Base-by-base conservation (phyloP, 352 stramenopile genomes). In the Paralagenidium karlingii region DNA sequence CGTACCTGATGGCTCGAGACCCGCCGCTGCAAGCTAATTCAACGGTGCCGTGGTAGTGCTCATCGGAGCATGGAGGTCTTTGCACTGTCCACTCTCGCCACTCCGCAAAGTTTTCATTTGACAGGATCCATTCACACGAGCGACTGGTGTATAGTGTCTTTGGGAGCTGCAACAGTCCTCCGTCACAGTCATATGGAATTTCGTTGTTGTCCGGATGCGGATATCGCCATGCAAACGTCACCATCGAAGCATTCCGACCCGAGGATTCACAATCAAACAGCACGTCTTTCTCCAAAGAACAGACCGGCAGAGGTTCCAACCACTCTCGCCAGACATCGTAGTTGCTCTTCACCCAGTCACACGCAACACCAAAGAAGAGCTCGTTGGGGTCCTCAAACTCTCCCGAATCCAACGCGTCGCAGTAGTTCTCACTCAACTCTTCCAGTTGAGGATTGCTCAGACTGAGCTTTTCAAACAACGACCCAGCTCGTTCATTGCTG, bases 181-280 rank as follows among this genome's bases (percentile, higher is more conserved):
- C 63, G 24, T 77, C 67, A n/a, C 67, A 81, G 2, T 52, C 28
- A 41, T 63, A 73, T 0, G 67, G 55, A 10, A 43, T 20, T 0
- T 52, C 55, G 0, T 25, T 40, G 36, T 77, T 63, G 0, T 47
- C 26, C 1, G 67, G 63, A 27, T 71, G 39, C 0, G 63, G 53
- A 0, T 27, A 18, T 11, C 41, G 45, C 64, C 64, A 77, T 2
- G 15, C n/a, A 21, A 73, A 77, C 13, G 20, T 20, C 20, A 77
- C 58, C 3, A 28, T 28, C 5, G 30, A 30, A 20, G 30, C 30
- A 36, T 36, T 36, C n/a, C n/a, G n/a, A 7, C 30, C 22, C 22
- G 7, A 36, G 22, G 19, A 24, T 22, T 43, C 52, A 42, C 55
- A 68, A 11, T 54, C 52, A 49, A 60, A 62, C 11, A 30, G 25